Conservation (phyloP, 1,139 yeast species). For the Ogataea hybrid region DNA sequence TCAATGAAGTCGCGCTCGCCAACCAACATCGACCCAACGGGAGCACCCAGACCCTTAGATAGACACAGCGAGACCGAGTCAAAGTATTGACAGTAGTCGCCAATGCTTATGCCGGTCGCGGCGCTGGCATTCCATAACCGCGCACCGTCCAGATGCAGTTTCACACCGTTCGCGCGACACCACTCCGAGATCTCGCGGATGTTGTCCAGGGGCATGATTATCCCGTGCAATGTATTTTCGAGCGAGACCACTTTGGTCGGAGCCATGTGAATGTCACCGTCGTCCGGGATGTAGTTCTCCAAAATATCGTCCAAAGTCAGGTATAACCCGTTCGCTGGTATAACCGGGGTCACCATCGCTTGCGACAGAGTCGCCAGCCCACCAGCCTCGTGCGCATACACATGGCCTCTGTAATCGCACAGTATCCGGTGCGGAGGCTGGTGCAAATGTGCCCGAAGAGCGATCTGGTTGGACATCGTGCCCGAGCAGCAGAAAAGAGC, state of each 20-base stretch:
- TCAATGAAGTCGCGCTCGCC: slow-evolving; percentile 61
- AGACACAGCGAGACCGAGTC: slow-evolving; percentile 89
- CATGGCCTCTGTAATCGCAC: slow-evolving; percentile 89
- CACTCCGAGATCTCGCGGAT: slow-evolving; percentile 68
- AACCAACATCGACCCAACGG: slow-evolving; percentile 87
- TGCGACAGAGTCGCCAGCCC: slow-evolving; percentile 87
- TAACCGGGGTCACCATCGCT: slow-evolving; percentile 91
- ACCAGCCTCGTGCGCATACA: slow-evolving; percentile 84
- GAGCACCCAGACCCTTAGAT: slow-evolving; percentile 92
- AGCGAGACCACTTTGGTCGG: slow-evolving; percentile 84
- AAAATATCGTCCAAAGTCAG: slow-evolving; percentile 79
- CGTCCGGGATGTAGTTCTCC: slow-evolving; percentile 66
- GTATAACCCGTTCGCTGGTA: slow-evolving; percentile 70
- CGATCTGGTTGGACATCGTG: slow-evolving; percentile 89
- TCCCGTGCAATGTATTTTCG: slow-evolving; percentile 88
- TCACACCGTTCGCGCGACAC: slow-evolving; percentile 63
- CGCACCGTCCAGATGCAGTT: slow-evolving; percentile 90
- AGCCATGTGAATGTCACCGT: slow-evolving; percentile 85
- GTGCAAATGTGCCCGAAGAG: slow-evolving; percentile 67
- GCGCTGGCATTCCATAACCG: slow-evolving; percentile 88
- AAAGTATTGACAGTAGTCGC: slow-evolving; percentile 74
- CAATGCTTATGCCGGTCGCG: slow-evolving; percentile 67
- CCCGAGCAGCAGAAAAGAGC: slow-evolving; percentile 88
- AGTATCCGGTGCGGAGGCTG: slow-evolving; percentile 89
- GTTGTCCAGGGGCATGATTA: slow-evolving; percentile 81